Conservation (phyloP, 2,329 filamentous ascomycete species). For the Microdochium trichocladiopsis region DNA sequence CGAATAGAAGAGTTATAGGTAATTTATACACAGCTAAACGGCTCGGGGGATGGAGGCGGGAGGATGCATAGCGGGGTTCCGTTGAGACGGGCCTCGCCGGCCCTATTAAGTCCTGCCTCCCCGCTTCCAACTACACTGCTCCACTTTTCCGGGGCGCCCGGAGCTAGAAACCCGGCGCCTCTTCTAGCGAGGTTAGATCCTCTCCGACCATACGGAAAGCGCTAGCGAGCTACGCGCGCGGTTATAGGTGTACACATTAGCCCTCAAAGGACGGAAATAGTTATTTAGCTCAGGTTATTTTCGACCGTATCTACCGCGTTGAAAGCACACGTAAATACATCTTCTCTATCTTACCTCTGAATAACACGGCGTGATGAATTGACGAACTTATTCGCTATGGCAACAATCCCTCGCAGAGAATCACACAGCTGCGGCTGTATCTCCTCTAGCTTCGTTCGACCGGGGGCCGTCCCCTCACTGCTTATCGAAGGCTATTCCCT, state of each 20-base stretch:
- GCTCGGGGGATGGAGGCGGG: background rate
- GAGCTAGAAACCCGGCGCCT: background rate
- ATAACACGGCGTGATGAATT: background rate
- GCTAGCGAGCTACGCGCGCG: background rate
- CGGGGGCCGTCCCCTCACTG: background rate
- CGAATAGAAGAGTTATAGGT: background rate
- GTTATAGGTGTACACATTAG: background rate
- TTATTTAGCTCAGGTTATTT: background rate
- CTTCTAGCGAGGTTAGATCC: background rate
- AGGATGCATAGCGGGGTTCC: background rate
- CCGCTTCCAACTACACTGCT: background rate
- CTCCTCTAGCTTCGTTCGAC: background rate
- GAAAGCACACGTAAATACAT: background rate
- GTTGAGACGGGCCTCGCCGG: background rate
- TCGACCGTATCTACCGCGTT: background rate
- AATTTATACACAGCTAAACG: background rate
- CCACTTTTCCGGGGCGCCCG: background rate
- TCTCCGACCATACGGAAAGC: background rate
- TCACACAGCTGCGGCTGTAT: background rate
- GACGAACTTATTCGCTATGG: background rate
- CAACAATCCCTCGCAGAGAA: background rate
- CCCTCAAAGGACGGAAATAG: background rate
- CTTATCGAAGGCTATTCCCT: background rate
- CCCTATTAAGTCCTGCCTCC: background rate
- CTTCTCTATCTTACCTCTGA: background rate